A percentile compares a stretch with the other conserved stretches of the same genome.
These are phyloP conservation scores for Aspergillus intermedius DNA, from an alignment of 2,329 filamentous ascomycete genomes.

Conservation along the genomic window DNA sequence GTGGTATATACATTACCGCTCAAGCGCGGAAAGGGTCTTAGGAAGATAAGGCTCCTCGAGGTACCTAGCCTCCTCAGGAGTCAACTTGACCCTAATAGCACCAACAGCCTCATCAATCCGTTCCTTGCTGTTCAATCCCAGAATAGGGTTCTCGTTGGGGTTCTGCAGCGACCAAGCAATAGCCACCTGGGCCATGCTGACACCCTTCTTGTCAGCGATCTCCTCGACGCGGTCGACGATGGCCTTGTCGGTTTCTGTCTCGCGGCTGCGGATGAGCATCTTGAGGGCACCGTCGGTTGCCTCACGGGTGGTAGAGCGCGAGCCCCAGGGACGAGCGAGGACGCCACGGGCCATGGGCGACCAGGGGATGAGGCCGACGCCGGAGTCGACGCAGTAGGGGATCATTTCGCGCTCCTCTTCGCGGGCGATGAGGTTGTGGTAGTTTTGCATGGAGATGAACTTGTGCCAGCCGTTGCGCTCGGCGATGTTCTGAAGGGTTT, in stretches of 20 bases:
- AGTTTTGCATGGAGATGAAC: slow-evolving; percentile 48
- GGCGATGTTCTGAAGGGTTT: slow-evolving; percentile 44
- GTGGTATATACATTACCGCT: slow-evolving; percentile 13
- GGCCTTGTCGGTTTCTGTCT: slow-evolving; percentile 44
- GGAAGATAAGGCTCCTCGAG: slow-evolving; percentile 58
- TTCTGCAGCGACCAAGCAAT: slow-evolving; percentile 56
- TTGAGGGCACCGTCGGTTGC: slow-evolving; percentile 39
- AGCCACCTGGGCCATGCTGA: slow-evolving; percentile 59
- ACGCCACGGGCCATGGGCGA: slow-evolving; percentile 39
- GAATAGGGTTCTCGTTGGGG: slow-evolving; percentile 52
- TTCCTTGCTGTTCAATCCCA: slow-evolving; percentile 54
- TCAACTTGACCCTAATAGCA: slow-evolving; percentile 43
- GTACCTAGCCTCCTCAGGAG: slow-evolving; percentile 54
- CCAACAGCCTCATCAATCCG: slow-evolving; percentile 58
- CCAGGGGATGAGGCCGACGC: slow-evolving; percentile 35
- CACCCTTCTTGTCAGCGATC: slow-evolving; percentile 50
- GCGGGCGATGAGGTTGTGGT: slow-evolving; percentile 42
- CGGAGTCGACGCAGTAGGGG: slow-evolving; percentile 33
- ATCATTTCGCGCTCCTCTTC: slow-evolving; percentile 47
- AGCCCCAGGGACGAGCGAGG: slow-evolving; percentile 41
- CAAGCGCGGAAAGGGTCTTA: slow-evolving; percentile 31
- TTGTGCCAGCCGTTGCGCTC: slow-evolving; percentile 44
- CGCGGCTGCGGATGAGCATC: slow-evolving; percentile 34
- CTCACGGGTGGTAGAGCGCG: slow-evolving; percentile 38
- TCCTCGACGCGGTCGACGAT: slow-evolving; percentile 54